Conservation (phyloP, 176 grass and related monocot genomes). For the Oryza australiensis region DNA sequence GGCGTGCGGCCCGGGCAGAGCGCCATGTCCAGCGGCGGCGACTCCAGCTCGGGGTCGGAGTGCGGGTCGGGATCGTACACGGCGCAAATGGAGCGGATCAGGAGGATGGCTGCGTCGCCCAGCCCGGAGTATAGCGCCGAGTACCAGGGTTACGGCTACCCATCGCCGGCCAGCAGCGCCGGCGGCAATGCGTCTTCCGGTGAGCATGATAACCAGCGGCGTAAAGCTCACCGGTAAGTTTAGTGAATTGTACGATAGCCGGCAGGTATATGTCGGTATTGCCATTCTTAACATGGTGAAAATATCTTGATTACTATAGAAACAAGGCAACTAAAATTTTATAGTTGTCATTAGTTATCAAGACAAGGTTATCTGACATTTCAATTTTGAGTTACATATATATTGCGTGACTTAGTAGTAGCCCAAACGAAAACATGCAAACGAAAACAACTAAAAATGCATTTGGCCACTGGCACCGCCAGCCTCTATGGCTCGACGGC, state of each 20-base stretch:
- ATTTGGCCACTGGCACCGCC: too few species aligned
- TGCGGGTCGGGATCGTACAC: constrained; percentile 44
- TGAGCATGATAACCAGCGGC: constrained; percentile 26
- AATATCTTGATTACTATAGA: too few species aligned
- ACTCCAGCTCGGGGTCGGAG: neutral
- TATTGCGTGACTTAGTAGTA: too few species aligned
- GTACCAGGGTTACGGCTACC: constrained; percentile 15
- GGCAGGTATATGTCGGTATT: too few species aligned
- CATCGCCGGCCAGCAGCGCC: constrained; percentile 22
- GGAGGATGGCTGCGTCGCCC: constrained; percentile 20
- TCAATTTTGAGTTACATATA: too few species aligned
- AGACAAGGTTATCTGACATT: too few species aligned
- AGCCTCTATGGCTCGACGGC: too few species aligned
- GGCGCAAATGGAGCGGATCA: constrained; percentile 40
- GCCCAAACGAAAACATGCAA: too few species aligned
- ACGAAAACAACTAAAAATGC: too few species aligned
- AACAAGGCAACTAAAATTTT: too few species aligned
- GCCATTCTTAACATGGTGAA: too few species aligned
- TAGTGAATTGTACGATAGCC: neutral
- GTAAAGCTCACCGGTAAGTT: neutral
- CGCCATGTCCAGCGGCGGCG: constrained; percentile 12
- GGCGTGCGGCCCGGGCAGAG: constrained; percentile 35
- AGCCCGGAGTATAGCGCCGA: constrained; percentile 50
- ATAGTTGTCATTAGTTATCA: too few species aligned
- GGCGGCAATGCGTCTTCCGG: neutral